Base-by-base conservation (phyloP, 441 rosid species). In the Erodium moschatum region DNA sequence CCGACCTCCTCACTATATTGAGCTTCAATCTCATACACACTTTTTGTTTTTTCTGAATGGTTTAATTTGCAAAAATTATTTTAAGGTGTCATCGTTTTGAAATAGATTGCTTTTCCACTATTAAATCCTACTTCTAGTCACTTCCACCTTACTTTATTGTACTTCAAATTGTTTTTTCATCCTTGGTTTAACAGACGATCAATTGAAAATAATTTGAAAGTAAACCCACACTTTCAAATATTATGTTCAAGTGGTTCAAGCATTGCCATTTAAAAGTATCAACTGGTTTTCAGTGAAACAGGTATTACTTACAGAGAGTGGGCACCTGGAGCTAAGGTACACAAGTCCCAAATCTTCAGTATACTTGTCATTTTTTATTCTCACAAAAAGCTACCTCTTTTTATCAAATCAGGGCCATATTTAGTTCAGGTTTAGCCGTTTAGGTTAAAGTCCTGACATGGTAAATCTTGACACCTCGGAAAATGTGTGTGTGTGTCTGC, bases 301-400 rank as follows among this genome's bases (percentile, higher is more conserved):
- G 98, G 98, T 69, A 81, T 89, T 79, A 91, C 93, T 67, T 94
- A 91, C 75, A 79, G 96, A 71, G 98, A 94, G 81, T 94, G 98
- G 98, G 97, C 98, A 67, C 98, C 98, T 0, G 97, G 96, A 86
- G 98, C 98, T 40, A 89, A 81, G 96, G 98, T 94, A 69, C 72
- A 87, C 83, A 70, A 27, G 6, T 5, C 64, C 31, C 19, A n/a
- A 13, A 27, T 63, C 38, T 63, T 63, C 18, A 12, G 40, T 27
- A 63, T 63, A 27, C 16, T 63, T 27, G 7, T 50, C 10, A 63
- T 61, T 63, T 27, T 63, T 29, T 27, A 29, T 10, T 63, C 9
- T 27, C 66, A 29, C 18, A 29, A n/a, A 63, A 27, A 0, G 66
- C 1, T 31, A n/a, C 66, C 6, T 27, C n/a, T 62, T 62, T 13